A percentile compares a stretch with the other conserved stretches of the same genome.
phyloP scores from a whole-genome alignment of 768 basidiomycete species.

The Leccinum incarnatum region DNA sequence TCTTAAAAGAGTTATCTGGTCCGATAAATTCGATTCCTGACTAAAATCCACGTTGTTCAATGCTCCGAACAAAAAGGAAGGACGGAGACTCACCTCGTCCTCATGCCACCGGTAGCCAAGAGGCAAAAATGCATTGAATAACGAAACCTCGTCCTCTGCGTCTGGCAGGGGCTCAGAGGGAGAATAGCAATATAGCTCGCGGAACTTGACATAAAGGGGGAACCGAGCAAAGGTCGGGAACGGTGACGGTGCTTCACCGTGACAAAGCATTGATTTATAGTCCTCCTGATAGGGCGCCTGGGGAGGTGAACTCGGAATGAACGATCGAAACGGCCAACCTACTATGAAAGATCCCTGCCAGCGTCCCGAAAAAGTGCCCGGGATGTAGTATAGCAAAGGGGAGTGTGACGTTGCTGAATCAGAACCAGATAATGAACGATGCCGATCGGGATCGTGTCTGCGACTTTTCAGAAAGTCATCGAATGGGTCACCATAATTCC shows the following conservation, averaged over 20 bases:
- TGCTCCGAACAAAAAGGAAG: neutral
- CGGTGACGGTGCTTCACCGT: slow-evolving; percentile 32
- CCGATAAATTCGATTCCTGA: slow-evolving; percentile 32
- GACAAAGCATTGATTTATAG: slow-evolving; percentile 38
- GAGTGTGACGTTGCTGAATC: slow-evolving; percentile 1
- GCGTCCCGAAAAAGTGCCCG: slow-evolving; percentile 44
- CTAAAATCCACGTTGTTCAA: slow-evolving; percentile 11
- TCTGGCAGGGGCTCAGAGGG: slow-evolving; percentile 34
- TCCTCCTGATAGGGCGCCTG: slow-evolving; percentile 40
- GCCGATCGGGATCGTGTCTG: slow-evolving; percentile 32
- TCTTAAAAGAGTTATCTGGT: slow-evolving; percentile 34
- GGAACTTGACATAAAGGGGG: slow-evolving; percentile 48
- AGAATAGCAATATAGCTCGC: slow-evolving; percentile 46
- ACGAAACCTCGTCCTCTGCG: slow-evolving; percentile 35
- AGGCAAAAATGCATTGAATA: slow-evolving; percentile 48
- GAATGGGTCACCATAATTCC: slow-evolving; percentile 19
- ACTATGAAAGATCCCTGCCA: slow-evolving; percentile 54
- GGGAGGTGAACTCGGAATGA: slow-evolving; percentile 3
- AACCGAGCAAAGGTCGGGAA: slow-evolving; percentile 39
- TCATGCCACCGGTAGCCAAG: slow-evolving; percentile 35
- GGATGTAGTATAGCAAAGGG: slow-evolving; percentile 33
- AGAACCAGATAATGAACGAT: slow-evolving; percentile 19
- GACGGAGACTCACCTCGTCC: slow-evolving; percentile 20
- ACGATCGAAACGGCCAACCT: slow-evolving; percentile 12
- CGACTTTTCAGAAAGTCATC: slow-evolving; percentile 26